phyloP scores from a whole-genome alignment of 2,329 filamentous ascomycete genomes.

The Exophiala calicioides region DNA sequence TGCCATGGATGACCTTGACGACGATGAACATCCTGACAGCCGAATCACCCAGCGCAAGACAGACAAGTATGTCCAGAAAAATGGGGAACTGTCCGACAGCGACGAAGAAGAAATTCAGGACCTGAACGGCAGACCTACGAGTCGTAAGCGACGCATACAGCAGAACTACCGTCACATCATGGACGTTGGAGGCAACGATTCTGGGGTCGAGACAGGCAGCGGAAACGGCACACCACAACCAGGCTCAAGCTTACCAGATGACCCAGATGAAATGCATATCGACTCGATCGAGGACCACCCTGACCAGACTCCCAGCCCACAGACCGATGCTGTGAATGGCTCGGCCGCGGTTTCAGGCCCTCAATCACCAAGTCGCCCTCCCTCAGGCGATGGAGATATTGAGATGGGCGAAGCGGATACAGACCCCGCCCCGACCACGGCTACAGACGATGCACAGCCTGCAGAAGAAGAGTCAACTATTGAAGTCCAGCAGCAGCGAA shows the following conservation, averaged over 20 bases:
- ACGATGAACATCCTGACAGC: conserved; percentile 81
- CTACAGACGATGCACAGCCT: conserved; percentile 35
- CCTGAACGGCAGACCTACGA: conserved; percentile 75
- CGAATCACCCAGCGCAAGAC: conserved; percentile 79
- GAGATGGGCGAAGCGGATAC: conserved; percentile 46
- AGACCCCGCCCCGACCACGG: conserved; percentile 37
- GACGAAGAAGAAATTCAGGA: conserved; percentile 78
- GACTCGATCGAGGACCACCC: conserved; percentile 34
- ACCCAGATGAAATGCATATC: conserved; percentile 46
- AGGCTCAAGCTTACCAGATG: conserved; percentile 46
- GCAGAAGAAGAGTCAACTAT: conserved; percentile 25
- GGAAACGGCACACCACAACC: conserved; percentile 50
- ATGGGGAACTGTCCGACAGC: conserved; percentile 82
- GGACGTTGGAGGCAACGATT: conserved; percentile 53
- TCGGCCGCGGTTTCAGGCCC: conserved; percentile 22
- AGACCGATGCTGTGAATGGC: conserved; percentile 17
- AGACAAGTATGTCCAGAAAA: conserved; percentile 74
- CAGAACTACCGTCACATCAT: conserved; percentile 70
- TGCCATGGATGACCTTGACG: conserved; percentile 70
- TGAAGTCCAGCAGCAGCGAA: conserved; percentile 33
- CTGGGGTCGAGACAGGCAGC: conserved; percentile 52
- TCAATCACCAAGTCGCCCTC: conserved; percentile 12
- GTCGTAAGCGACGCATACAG: conserved; percentile 85
- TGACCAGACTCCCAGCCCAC: conserved; percentile 20
- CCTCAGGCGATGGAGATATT: conserved; percentile 26